These are phyloP conservation scores for Amaranthus hypochondriacus DNA, from an alignment of 148 eudicot genomes.

Conservation along the genomic window DNA sequence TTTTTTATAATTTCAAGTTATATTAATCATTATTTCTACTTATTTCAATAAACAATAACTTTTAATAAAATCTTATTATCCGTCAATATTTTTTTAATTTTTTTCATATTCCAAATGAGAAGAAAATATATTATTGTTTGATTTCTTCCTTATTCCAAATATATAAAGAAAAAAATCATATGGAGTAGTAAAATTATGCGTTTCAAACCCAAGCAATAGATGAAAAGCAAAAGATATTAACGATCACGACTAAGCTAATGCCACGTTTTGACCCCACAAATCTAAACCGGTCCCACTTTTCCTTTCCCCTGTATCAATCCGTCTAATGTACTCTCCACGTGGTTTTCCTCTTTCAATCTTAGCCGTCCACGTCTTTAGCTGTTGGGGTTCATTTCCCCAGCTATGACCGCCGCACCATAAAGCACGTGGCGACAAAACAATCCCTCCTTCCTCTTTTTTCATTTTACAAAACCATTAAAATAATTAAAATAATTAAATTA, in stretches of 20 bases:
- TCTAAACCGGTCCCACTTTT: conserved; percentile 24
- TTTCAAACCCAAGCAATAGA: conserved; percentile 5
- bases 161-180: no score
- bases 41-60: no score
- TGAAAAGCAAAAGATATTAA: conserved; percentile 20
- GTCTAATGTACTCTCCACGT: conserved; percentile 22
- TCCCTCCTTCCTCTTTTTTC: background rate
- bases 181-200: no score
- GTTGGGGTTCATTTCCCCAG: conserved; percentile 25
- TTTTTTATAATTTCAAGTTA: no score
- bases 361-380: conserved; percentile 28
- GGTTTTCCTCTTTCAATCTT: conserved; percentile 13
- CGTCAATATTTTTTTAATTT: no score
- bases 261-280: conserved; percentile 27
- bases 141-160: no score
- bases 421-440: conserved; percentile 16
- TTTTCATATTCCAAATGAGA: no score
- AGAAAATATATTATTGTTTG: no score
- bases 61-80: no score
- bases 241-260: conserved; percentile 24
- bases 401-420: conserved; percentile 30
- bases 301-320: background rate
- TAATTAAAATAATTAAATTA: background rate
- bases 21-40: no score
- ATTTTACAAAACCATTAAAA: background rate